Percentiles rank a stretch among this genome's conserved stretches.
phyloP scores from a whole-genome alignment of 2,329 filamentous ascomycete species.

The Exophiala alcalophila region DNA sequence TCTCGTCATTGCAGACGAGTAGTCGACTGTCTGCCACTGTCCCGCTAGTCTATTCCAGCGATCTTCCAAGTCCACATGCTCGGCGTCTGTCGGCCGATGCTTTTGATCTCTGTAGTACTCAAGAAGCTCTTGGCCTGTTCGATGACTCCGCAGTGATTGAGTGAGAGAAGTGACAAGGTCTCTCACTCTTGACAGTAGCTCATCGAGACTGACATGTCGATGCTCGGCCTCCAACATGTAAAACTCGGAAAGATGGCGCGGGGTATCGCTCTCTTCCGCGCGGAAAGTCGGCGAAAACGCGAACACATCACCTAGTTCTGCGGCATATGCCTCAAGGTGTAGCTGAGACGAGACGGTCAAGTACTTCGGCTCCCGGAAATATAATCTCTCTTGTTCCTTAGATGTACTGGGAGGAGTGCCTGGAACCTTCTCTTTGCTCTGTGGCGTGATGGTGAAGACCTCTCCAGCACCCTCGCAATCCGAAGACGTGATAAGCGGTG shows the following conservation, averaged over 20 bases:
- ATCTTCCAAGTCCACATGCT: conserved; percentile 33
- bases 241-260: conserved; percentile 92
- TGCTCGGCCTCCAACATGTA: conserved; percentile 94
- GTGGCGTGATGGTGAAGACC: conserved; percentile 70
- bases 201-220: conserved; percentile 68
- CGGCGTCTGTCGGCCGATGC: conserved; percentile 19
- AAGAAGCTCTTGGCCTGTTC: conserved; percentile 55
- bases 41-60: conserved; percentile 70
- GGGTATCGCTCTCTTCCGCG: conserved; percentile 88
- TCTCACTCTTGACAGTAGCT: conserved; percentile 78
- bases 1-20: conserved; percentile 69
- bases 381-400: conserved; percentile 50
- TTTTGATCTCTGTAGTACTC: conserved; percentile 32
- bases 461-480: conserved; percentile 97
- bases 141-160: conserved; percentile 12
- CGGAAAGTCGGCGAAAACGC: conserved; percentile 90
- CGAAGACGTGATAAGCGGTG: conserved; percentile 91
- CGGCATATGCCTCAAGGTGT: conserved; percentile 87
- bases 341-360: conserved; percentile 93
- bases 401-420: conserved; percentile 26
- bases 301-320: conserved; percentile 88
- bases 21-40: conserved; percentile 78
- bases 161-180: conserved; percentile 60
- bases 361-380: conserved; percentile 87
- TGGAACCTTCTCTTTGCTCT: conserved; percentile 19